Percentiles rank a stretch among this genome's conserved stretches.
Evolutionary conservation across 1,139 yeast genomes (phyloP).

Genomic region (Suhomyces guaymorum): DNA sequence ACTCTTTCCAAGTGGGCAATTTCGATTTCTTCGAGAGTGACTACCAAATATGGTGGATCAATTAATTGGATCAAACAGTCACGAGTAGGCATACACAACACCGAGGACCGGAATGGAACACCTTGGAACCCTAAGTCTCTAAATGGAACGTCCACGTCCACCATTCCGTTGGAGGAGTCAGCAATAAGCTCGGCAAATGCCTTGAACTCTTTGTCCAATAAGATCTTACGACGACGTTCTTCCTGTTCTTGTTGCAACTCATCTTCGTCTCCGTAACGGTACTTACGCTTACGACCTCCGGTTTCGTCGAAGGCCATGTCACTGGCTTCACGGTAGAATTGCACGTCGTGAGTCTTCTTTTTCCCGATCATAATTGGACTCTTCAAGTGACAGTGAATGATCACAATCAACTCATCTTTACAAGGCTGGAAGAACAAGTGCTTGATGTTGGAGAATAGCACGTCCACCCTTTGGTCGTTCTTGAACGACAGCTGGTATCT

Average conservation of each 20-base stretch:
- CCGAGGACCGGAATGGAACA: constrained; percentile 94
- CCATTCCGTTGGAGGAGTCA: constrained; percentile 76
- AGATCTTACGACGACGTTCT: constrained; percentile 88
- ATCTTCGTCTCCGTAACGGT: constrained; percentile 97
- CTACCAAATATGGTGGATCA: constrained; percentile 93
- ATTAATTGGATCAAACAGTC: constrained; percentile 92
- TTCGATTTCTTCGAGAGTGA: constrained; percentile 89
- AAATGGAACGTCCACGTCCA: constrained; percentile 92
- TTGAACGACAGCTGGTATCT: constrained; percentile 85
- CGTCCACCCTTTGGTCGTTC: constrained; percentile 83
- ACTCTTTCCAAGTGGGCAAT: constrained; percentile 95
- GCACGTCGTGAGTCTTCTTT: constrained; percentile 92
- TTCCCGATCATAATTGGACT: constrained; percentile 95
- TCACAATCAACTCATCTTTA: constrained; percentile 89
- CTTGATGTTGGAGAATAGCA: constrained; percentile 85
- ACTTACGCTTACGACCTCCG: constrained; percentile 86
- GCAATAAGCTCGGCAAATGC: constrained; percentile 88
- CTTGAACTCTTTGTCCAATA: constrained; percentile 89
- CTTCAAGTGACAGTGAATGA: constrained; percentile 90
- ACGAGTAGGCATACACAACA: constrained; percentile 94
- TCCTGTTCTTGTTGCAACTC: constrained; percentile 98
- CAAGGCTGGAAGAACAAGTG: constrained; percentile 95
- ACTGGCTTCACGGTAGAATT: constrained; percentile 94
- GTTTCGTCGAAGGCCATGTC: constrained; percentile 98
- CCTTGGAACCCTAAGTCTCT: constrained; percentile 97